Conservation (phyloP, 345 rosid species). For the Euphorbia peplus region DNA sequence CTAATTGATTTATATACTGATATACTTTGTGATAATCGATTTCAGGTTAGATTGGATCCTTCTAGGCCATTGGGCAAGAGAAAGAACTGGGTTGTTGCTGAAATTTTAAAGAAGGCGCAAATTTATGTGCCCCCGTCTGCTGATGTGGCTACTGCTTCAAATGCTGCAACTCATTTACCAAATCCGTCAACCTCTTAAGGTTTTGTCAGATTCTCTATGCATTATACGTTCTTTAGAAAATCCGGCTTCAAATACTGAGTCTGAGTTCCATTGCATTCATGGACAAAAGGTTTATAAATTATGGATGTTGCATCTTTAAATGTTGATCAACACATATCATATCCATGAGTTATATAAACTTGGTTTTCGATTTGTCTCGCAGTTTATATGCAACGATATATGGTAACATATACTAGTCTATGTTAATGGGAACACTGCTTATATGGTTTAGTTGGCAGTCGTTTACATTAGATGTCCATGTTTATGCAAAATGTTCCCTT, state of each 20-base stretch:
- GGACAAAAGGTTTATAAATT: neutral
- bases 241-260: neutral
- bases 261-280: neutral
- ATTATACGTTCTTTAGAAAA: neutral
- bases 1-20: neutral
- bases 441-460: too few species aligned
- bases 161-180: constrained; percentile 12
- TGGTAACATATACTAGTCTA: neutral
- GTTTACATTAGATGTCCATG: too few species aligned
- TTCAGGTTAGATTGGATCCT: constrained; percentile 78
- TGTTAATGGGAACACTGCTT: neutral
- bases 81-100: constrained; percentile 89
- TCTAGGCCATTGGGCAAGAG: constrained; percentile 93
- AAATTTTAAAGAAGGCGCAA: constrained; percentile 79
- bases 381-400: too few species aligned
- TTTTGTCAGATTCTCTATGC: constrained; percentile 3
- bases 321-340: neutral
- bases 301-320: neutral
- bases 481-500: too few species aligned
- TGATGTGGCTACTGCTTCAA: constrained; percentile 11
- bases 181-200: constrained; percentile 36
- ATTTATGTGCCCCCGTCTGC: constrained; percentile 54
- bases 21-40: neutral
- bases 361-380: neutral
- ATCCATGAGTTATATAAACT: neutral